Percentiles rank a stretch among this genome's conserved stretches.
Conservation (phyloP, 2,329 filamentous ascomycete genomes). For the Penicillium sp. region DNA sequence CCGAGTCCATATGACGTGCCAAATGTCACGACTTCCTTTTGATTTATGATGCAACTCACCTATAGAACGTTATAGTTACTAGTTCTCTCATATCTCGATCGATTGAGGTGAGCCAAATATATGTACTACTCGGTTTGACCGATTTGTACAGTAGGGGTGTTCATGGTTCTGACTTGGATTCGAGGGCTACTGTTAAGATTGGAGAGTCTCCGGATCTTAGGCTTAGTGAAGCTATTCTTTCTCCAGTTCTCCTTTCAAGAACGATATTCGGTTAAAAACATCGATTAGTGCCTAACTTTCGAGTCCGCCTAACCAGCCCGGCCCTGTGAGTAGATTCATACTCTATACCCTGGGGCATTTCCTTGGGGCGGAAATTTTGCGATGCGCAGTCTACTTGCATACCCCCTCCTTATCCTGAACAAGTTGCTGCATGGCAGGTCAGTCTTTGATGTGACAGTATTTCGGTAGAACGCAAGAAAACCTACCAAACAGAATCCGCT, state of each 20-base stretch:
- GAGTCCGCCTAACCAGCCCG: not conserved
- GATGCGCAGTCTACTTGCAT: not conserved
- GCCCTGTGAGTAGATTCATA: no score
- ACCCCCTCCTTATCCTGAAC: not conserved
- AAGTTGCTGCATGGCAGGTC: not conserved
- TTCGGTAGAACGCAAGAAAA: no score
- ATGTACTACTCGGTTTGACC: not conserved
- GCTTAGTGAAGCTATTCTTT: not conserved
- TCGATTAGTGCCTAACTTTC: not conserved
- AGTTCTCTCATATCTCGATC: not conserved
- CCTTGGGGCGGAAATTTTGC: not conserved
- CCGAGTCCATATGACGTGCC: no score
- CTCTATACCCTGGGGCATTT: not conserved
- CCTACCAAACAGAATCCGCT: constrained; percentile 1
- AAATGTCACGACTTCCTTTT: not conserved
- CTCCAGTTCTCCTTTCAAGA: no score
- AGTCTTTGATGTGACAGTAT: not conserved
- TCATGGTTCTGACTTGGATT: not conserved
- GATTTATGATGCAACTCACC: no score
- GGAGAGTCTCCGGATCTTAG: not conserved
- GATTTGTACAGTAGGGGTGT: not conserved
- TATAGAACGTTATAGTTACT: not conserved
- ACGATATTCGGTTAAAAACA: not conserved
- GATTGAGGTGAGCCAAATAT: not conserved
- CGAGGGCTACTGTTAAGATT: not conserved